Evolutionary conservation across 768 basidiomycete genomes (phyloP).

Genomic region (Trametes cingulata): DNA sequence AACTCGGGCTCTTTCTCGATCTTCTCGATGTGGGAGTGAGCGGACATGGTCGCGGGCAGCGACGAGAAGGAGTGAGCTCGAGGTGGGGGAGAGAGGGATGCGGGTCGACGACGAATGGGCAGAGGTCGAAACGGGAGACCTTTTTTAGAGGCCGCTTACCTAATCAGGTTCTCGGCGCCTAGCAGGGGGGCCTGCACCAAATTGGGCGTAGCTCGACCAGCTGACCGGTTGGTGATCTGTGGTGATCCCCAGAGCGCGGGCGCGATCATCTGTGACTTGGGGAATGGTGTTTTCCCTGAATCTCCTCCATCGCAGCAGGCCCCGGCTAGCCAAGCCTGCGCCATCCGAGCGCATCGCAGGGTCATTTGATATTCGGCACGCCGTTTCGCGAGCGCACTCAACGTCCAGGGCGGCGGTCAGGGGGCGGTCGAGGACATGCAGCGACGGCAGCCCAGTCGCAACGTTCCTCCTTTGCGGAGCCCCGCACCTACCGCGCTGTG

Average conservation of each 20-base stretch:
- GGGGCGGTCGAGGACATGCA: not conserved
- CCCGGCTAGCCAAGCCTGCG: constrained; percentile 5
- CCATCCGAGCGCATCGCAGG: constrained; percentile 5
- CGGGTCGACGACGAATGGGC: not conserved
- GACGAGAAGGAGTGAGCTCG: constrained; percentile 1
- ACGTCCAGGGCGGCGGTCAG: constrained; percentile 1
- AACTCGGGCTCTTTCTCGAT: constrained; percentile 22
- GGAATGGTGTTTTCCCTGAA: not conserved
- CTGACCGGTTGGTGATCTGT: constrained; percentile 3
- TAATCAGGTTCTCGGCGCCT: constrained; percentile 1
- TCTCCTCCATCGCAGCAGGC: constrained; percentile 4
- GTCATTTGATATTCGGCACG: constrained; percentile 9
- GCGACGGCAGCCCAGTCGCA: not conserved
- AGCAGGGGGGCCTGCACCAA: not conserved
- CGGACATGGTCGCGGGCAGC: constrained; percentile 22
- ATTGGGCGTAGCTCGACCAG: constrained; percentile 12
- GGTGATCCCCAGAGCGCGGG: constrained; percentile 5
- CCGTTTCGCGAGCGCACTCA: not conserved
- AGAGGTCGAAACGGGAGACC: not conserved
- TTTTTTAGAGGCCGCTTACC: constrained; percentile 12
- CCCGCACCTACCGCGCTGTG: not conserved
- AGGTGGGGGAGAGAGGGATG: not conserved
- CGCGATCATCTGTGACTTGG: constrained; percentile 11
- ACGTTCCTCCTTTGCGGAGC: not conserved
- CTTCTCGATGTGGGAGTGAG: constrained; percentile 28